Conservation (phyloP, 1,139 yeast genomes). For the Geotrichum siamense region DNA sequence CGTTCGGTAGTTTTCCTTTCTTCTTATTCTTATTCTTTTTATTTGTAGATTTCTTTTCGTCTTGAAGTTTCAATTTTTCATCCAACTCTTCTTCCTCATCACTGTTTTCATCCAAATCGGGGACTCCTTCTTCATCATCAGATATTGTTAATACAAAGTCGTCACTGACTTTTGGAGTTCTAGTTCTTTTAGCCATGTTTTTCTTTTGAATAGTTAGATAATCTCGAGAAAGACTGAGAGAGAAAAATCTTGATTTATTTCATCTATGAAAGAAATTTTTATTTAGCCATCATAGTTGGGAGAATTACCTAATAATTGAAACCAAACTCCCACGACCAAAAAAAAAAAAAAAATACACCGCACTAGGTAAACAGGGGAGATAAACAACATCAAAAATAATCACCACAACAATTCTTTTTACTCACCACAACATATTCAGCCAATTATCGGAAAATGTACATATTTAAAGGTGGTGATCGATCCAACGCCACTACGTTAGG, state of each 20-base stretch:
- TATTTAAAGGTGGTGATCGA: neutral
- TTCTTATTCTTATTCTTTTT: conserved; percentile 30
- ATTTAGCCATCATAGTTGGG: conserved; percentile 3
- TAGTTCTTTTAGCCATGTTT: conserved; percentile 8
- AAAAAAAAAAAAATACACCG: neutral
- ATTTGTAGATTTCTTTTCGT: conserved; percentile 21
- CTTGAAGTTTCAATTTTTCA: conserved; percentile 24
- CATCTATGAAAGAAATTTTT: neutral
- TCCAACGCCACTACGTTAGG: neutral
- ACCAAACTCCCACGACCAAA: too few species aligned
- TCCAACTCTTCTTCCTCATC: conserved; percentile 26
- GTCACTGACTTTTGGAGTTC: conserved; percentile 20
- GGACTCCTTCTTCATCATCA: conserved; percentile 44
- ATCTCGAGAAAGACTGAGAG: neutral
- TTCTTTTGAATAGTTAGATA: neutral
- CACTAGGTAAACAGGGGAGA: neutral
- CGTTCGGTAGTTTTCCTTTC: conserved; percentile 23
- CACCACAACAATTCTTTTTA: neutral
- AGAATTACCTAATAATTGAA: conserved; percentile 5
- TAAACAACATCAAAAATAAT: too few species aligned
- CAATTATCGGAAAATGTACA: neutral
- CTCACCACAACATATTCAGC: neutral
- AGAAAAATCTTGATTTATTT: too few species aligned
- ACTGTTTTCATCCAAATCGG: conserved; percentile 46
- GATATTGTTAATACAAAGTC: conserved; percentile 64